A percentile compares a stretch with the other conserved stretches of the same genome.
Conservation (phyloP, 306 rosid species). For the Myrica gale region DNA sequence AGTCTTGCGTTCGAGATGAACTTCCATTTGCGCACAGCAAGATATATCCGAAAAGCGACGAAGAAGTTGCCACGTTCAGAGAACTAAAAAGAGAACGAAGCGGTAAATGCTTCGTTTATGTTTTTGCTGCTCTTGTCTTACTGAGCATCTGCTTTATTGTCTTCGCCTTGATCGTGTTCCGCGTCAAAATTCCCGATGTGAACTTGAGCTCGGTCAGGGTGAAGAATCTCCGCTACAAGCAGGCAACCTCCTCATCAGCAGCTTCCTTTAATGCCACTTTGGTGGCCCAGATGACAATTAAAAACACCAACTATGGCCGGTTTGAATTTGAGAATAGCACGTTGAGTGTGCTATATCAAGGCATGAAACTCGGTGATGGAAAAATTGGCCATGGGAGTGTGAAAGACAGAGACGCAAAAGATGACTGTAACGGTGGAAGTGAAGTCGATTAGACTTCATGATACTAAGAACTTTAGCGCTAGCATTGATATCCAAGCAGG, state of each 20-base stretch:
- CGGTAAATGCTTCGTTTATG: constrained; percentile 56
- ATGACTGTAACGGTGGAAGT: constrained; percentile 28
- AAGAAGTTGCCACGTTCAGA: constrained; percentile 34
- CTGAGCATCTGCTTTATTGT: constrained; percentile 32
- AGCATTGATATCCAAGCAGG: constrained; percentile 34
- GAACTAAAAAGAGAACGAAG: constrained; percentile 35
- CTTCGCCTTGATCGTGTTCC: constrained; percentile 45
- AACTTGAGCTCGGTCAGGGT: constrained; percentile 35
- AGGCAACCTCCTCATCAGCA: constrained; percentile 13
- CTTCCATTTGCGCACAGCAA: constrained; percentile 24
- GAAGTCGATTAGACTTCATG: constrained; percentile 19
- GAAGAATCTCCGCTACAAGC: constrained; percentile 9
- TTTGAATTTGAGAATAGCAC: constrained; percentile 36
- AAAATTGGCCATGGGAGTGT: constrained; percentile 25
- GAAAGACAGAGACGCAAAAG: constrained; percentile 18
- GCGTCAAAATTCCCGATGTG: constrained; percentile 35
- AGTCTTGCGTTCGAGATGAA: constrained; percentile 18
- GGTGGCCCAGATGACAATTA: constrained; percentile 27
- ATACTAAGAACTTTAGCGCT: constrained; percentile 22
- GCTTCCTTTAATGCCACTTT: constrained; percentile 42
- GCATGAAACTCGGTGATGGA: constrained; percentile 26
- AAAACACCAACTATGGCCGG: constrained; percentile 55
- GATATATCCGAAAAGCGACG: constrained; percentile 33
- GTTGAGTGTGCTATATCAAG: constrained; percentile 30
- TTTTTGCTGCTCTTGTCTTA: constrained; percentile 44